Evolutionary conservation across 1,284 basidiomycete species (phyloP).

Genomic region (Fomitopsis pinicola): DNA sequence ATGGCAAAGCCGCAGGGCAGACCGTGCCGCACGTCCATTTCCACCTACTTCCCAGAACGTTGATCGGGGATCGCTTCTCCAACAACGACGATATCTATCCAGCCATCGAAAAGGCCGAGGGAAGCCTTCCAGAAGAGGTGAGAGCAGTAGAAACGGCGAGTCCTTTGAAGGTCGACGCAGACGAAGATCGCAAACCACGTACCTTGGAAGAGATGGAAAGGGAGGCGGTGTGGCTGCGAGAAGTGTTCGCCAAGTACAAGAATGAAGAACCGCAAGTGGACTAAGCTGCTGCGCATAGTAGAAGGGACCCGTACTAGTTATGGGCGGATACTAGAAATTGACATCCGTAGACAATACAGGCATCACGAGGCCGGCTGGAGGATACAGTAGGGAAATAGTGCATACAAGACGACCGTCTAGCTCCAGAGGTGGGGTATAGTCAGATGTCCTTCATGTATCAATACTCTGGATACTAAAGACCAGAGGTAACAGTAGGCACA

Average conservation of each 20-base stretch:
- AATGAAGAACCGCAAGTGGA: background rate
- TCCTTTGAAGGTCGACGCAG: conserved; percentile 52
- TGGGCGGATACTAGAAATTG: background rate
- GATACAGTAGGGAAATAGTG: too few relatives aligned
- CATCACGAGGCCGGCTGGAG: too few relatives aligned
- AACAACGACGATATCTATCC: conserved; percentile 80
- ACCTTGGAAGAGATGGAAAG: conserved; percentile 37
- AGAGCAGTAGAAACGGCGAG: conserved; percentile 1
- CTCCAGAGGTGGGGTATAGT: too few relatives aligned
- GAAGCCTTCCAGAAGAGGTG: conserved; percentile 39
- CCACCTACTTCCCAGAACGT: conserved; percentile 79
- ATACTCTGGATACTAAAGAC: too few relatives aligned
- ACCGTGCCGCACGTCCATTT: conserved; percentile 89
- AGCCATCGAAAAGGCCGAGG: conserved; percentile 66
- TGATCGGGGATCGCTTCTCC: conserved; percentile 63
- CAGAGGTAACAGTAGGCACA: background rate
- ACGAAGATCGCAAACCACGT: conserved; percentile 67
- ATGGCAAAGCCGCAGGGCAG: conserved; percentile 84
- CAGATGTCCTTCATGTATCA: background rate
- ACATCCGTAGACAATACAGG: too few relatives aligned
- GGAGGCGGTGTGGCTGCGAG: conserved; percentile 31
- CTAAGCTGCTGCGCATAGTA: background rate
- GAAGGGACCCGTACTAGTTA: background rate
- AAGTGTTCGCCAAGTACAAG: conserved; percentile 24
- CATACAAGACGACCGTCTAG: too few relatives aligned